A percentile compares a stretch with the other conserved stretches of the same genome.
phyloP scores from a whole-genome alignment of 306 rosid genomes.

The Cicer arietinum region DNA sequence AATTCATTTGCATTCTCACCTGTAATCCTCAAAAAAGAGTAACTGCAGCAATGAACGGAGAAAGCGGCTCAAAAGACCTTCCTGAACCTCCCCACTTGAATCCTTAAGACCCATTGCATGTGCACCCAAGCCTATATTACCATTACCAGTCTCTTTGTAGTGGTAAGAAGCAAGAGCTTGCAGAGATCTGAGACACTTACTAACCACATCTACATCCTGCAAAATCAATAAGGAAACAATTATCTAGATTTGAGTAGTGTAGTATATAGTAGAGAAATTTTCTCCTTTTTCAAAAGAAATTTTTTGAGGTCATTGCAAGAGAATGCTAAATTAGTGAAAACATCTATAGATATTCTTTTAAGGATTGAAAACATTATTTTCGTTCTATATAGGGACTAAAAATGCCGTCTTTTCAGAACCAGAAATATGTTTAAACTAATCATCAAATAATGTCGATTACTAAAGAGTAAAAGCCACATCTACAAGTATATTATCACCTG shows the following conservation, averaged over 20 bases:
- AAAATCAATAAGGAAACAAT: slow-evolving; percentile 29
- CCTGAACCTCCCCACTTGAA: slow-evolving; percentile 68
- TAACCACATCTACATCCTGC: slow-evolving; percentile 84
- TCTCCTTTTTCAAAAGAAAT: slow-evolving; percentile 6
- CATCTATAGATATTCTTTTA: neutral
- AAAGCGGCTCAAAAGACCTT: slow-evolving; percentile 83
- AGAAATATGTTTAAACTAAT: neutral
- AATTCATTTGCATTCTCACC: slow-evolving; percentile 52
- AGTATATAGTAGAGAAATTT: slow-evolving; percentile 21
- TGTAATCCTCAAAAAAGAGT: slow-evolving; percentile 90
- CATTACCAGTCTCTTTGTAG: slow-evolving; percentile 64
- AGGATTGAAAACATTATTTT: slow-evolving; percentile 1
- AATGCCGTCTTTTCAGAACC: neutral
- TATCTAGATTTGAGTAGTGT: slow-evolving; percentile 19
- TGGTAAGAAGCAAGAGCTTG: slow-evolving; percentile 94
- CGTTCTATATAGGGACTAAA: neutral
- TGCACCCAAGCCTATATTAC: slow-evolving; percentile 78
- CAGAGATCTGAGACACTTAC: slow-evolving; percentile 82
- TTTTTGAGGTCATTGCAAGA: slow-evolving; percentile 19
- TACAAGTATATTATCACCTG: slow-evolving; percentile 63
- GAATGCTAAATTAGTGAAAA: slow-evolving; percentile 26
- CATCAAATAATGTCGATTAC: slow-evolving; percentile 26
- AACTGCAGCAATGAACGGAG: slow-evolving; percentile 85
- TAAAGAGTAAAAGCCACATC: slow-evolving; percentile 29
- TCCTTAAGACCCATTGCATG: slow-evolving; percentile 62